Conservation (phyloP, 78 protist genomes). For the Polysphondylium violaceum region DNA sequence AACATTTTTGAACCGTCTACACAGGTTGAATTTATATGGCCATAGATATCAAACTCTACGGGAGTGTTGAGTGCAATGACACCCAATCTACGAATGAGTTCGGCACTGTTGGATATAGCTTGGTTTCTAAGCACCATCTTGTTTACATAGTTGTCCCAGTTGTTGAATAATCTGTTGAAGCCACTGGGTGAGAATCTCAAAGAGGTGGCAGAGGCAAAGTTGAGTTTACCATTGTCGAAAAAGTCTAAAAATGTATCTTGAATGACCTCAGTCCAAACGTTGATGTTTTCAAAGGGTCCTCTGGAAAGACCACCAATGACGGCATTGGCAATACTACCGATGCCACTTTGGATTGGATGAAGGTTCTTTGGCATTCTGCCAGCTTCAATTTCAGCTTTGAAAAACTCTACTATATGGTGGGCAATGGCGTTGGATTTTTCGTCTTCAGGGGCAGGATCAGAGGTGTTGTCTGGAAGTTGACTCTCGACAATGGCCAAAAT, state of each 20-base stretch:
- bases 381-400: constrained; percentile 14
- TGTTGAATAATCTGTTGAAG: constrained; percentile 74
- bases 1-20: constrained; percentile 84
- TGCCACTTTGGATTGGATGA: constrained; percentile 59
- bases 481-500: constrained; percentile 62
- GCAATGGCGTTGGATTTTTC: constrained; percentile 38
- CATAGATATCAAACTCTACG: constrained; percentile 88
- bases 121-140: constrained; percentile 84
- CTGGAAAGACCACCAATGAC: constrained; percentile 56
- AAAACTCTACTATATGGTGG: constrained; percentile 25
- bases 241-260: constrained; percentile 69
- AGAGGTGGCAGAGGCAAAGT: constrained; percentile 54
- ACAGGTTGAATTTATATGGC: constrained; percentile 84
- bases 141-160: constrained; percentile 76
- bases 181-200: constrained; percentile 59
- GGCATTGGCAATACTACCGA: constrained; percentile 68
- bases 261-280: constrained; percentile 74
- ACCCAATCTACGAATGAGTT: constrained; percentile 82
- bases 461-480: constrained; percentile 51
- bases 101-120: constrained; percentile 82
- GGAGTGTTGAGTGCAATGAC: constrained; percentile 89
- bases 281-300: constrained; percentile 59
- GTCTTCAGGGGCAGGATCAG: constrained; percentile 29
- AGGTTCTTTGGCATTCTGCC: constrained; percentile 63
- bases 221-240: constrained; percentile 63